These are phyloP conservation scores for Macrophomina phaseolina DNA, from an alignment of 2,329 filamentous ascomycete species.

Conservation along the genomic window DNA sequence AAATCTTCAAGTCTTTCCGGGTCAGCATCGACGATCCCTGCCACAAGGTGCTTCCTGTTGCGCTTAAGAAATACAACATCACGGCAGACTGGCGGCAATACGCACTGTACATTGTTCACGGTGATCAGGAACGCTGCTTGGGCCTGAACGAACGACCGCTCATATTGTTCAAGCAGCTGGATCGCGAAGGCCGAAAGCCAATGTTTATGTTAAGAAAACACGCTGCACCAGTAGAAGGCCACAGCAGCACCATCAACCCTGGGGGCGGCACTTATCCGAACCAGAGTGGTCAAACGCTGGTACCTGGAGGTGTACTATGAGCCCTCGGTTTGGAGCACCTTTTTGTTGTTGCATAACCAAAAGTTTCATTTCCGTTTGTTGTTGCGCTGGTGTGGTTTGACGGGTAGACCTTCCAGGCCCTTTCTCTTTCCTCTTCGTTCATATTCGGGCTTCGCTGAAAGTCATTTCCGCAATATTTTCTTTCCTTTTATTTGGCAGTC, in stretches of 20 bases:
- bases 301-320: conserved; percentile 25
- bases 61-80: conserved; percentile 97
- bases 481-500: not conserved
- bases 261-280: conserved; percentile 35
- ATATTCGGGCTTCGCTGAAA: conserved; percentile 9
- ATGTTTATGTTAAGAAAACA: conserved; percentile 95
- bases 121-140: conserved; percentile 95
- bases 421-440: conserved; percentile 13
- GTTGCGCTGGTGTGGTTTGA: not conserved
- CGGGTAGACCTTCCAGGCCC: conserved; percentile 1
- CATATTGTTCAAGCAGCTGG: conserved; percentile 95
- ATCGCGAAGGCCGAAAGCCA: conserved; percentile 95
- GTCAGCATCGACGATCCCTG: conserved; percentile 98
- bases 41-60: conserved; percentile 94
- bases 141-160: conserved; percentile 91
- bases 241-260: conserved; percentile 47
- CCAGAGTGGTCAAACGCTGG: conserved; percentile 8
- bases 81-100: conserved; percentile 98
- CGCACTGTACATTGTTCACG: conserved; percentile 96
- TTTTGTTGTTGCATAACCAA: not conserved
- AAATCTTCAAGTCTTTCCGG: conserved; percentile 98
- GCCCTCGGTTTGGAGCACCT: not conserved
- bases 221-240: conserved; percentile 59
- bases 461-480: conserved; percentile 22
- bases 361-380: conserved; percentile 14